phyloP scores from a whole-genome alignment of 768 basidiomycete species.

The Antrodiella citrinella region DNA sequence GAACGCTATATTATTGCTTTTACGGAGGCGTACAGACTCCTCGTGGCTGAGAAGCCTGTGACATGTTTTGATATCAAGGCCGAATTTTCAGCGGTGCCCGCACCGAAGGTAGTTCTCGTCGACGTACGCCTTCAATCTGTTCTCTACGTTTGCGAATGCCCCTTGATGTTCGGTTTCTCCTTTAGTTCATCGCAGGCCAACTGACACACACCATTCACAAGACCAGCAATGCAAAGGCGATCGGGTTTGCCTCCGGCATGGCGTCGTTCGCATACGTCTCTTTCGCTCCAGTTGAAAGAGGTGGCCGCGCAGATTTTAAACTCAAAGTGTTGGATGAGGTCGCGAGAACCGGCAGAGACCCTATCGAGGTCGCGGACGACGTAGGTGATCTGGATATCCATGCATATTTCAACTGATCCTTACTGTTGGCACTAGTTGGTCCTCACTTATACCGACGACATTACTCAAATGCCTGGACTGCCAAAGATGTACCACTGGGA shows the following conservation, averaged over 20 bases:
- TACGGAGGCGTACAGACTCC: not conserved
- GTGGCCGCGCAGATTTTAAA: not conserved
- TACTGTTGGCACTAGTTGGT: too few species aligned
- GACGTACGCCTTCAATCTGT: not conserved
- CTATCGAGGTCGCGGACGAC: not conserved
- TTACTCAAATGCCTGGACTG: slow-evolving; percentile 2
- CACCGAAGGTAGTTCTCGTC: not conserved
- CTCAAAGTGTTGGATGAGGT: not conserved
- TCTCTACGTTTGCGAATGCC: too few species aligned
- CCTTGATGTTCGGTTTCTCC: not conserved
- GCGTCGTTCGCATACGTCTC: not conserved
- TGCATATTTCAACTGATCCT: not conserved
- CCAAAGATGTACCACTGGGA: slow-evolving; percentile 8
- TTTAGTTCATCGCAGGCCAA: not conserved
- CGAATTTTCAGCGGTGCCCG: not conserved
- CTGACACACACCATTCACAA: not conserved
- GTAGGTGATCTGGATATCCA: not conserved
- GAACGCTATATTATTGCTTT: not conserved
- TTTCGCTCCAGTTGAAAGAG: not conserved
- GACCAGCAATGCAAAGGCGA: not conserved
- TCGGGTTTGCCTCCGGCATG: not conserved
- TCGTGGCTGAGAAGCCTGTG: not conserved
- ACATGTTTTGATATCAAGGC: not conserved
- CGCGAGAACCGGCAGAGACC: not conserved
- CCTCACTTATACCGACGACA: not conserved